These are phyloP conservation scores for Taphrina flavorubra DNA, from an alignment of 1,139 yeast genomes.

Conservation along the genomic window DNA sequence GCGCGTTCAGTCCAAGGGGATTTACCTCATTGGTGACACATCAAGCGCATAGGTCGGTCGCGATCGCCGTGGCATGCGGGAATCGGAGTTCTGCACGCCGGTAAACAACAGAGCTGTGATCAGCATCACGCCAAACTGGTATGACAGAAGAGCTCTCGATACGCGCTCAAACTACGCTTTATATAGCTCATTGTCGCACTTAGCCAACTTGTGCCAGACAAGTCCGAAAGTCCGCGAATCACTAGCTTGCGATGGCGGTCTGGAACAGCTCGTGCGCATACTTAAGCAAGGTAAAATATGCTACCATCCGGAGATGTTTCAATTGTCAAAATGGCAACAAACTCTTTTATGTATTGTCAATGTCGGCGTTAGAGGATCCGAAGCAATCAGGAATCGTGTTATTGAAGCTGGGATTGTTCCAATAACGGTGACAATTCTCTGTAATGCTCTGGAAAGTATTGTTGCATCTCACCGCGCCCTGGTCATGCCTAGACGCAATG, in stretches of 20 bases:
- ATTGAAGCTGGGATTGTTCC: conserved; percentile 93
- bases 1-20: too few relatives aligned
- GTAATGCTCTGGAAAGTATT: conserved; percentile 49
- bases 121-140: conserved; percentile 82
- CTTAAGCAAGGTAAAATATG: conserved; percentile 62
- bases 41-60: too few relatives aligned
- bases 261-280: conserved; percentile 84
- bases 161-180: conserved; percentile 88
- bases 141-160: conserved; percentile 91
- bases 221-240: conserved; percentile 91
- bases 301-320: conserved; percentile 55
- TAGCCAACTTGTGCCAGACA: conserved; percentile 83
- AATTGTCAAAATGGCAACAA: conserved; percentile 75
- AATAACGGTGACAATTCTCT: conserved; percentile 86
- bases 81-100: conserved; percentile 81
- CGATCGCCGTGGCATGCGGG: conserved; percentile 66
- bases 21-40: too few relatives aligned
- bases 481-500: neutral
- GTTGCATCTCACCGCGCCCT: conserved; percentile 5
- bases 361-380: conserved; percentile 92
- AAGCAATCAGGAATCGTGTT: conserved; percentile 78
- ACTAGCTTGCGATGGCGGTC: conserved; percentile 84
- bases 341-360: conserved; percentile 90
- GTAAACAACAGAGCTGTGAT: conserved; percentile 85
- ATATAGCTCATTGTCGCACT: conserved; percentile 86